These are phyloP conservation scores for Phytophthora cryptogea DNA, from an alignment of 352 stramenopile species.

Conservation along the genomic window DNA sequence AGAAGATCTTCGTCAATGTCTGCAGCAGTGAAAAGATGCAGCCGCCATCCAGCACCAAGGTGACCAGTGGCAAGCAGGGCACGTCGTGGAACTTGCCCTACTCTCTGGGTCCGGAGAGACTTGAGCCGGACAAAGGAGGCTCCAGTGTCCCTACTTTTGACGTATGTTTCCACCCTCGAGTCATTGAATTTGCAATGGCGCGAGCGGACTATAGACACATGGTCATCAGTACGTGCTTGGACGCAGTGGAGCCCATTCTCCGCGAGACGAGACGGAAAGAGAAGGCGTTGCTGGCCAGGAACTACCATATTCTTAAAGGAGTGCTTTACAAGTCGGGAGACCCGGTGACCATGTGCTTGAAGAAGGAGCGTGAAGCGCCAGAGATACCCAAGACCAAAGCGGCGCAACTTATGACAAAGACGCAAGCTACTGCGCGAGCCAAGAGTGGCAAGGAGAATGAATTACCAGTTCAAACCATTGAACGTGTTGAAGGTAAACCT, in stretches of 20 bases:
- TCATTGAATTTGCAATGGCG: constrained; percentile 64
- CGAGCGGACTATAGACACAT: constrained; percentile 83
- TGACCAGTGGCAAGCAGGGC: constrained; percentile 31
- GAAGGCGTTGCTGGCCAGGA: constrained; percentile 30
- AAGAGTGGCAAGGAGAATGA: constrained; percentile 22
- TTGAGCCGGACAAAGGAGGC: constrained; percentile 89
- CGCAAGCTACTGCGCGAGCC: neutral
- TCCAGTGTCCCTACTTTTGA: constrained; percentile 84
- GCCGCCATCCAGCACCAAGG: constrained; percentile 64
- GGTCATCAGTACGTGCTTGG: constrained; percentile 86
- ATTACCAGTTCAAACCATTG: constrained; percentile 4
- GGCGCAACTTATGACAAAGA: neutral
- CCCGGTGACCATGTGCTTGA: constrained; percentile 76
- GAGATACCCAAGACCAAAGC: constrained; percentile 10
- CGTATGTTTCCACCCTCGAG: constrained; percentile 91
- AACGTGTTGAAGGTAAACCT: neutral
- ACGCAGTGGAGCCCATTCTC: constrained; percentile 74
- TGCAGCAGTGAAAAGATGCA: constrained; percentile 88
- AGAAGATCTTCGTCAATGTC: constrained; percentile 95
- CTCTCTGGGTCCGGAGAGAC: constrained; percentile 86
- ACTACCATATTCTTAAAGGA: constrained; percentile 87
- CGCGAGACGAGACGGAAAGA: constrained; percentile 42
- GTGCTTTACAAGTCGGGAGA: constrained; percentile 86
- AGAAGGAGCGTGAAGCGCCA: constrained; percentile 25
- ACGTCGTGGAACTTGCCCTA: constrained; percentile 92